These are phyloP conservation scores for Scytalidium sp. DNA, from an alignment of 2,329 filamentous ascomycete species.

Conservation along the genomic window DNA sequence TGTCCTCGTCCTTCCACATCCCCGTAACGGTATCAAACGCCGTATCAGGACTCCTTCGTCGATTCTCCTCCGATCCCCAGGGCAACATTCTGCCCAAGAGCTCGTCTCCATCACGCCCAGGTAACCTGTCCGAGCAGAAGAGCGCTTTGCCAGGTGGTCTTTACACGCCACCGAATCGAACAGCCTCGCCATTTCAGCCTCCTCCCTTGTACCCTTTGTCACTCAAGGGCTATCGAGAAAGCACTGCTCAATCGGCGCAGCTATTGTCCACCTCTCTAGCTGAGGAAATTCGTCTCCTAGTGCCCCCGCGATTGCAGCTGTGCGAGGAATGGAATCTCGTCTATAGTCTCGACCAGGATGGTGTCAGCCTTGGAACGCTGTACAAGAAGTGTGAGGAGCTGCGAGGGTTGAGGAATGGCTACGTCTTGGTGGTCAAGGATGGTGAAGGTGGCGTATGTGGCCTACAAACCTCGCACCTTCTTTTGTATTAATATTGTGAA, in stretches of 20 bases:
- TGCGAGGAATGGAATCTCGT: slow-evolving; percentile 81
- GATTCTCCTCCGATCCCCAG: slow-evolving; percentile 50
- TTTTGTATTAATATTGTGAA: slow-evolving; percentile 1
- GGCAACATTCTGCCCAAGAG: neutral
- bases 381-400: slow-evolving; percentile 75
- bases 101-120: slow-evolving; percentile 1
- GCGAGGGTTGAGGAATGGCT: slow-evolving; percentile 71
- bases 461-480: slow-evolving; percentile 19
- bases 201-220: slow-evolving; percentile 81
- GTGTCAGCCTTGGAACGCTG: slow-evolving; percentile 80
- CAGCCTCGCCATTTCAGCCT: slow-evolving; percentile 77
- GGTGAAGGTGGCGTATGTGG: slow-evolving; percentile 67
- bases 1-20: slow-evolving; percentile 41
- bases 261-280: slow-evolving; percentile 73
- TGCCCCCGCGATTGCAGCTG: slow-evolving; percentile 84
- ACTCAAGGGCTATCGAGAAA: slow-evolving; percentile 62
- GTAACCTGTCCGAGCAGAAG: slow-evolving; percentile 11
- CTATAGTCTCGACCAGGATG: slow-evolving; percentile 91
- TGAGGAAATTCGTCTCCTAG: slow-evolving; percentile 87
- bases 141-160: slow-evolving; percentile 12
- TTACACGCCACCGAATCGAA: slow-evolving; percentile 41
- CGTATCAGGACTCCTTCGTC: slow-evolving; percentile 64
- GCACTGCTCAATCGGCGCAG: slow-evolving; percentile 56
- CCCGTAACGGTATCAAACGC: slow-evolving; percentile 45
- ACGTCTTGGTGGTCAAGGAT: slow-evolving; percentile 85